A percentile compares a stretch with the other conserved stretches of the same genome.
Conservation (phyloP, 2,329 filamentous ascomycete genomes). For the Aulographum hederae region DNA sequence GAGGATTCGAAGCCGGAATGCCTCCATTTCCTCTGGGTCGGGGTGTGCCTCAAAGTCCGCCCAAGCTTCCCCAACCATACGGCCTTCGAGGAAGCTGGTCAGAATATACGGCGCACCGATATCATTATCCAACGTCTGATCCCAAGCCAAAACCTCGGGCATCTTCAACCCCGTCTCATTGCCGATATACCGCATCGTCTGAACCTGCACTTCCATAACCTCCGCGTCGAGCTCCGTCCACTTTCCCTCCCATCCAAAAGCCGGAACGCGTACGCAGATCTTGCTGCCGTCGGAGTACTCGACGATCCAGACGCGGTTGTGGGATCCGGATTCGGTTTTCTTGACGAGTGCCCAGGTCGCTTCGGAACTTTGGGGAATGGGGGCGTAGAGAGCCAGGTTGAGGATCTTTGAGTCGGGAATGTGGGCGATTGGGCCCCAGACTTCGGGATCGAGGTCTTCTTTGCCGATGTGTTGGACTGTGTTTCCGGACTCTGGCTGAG, state of each 20-base stretch:
- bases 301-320: background rate
- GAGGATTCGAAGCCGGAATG: conserved; percentile 1
- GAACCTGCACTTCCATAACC: conserved; percentile 1
- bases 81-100: conserved; percentile 1
- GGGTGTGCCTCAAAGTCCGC: background rate
- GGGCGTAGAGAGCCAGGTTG: background rate
- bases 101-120: conserved; percentile 3
- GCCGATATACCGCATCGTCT: conserved; percentile 2
- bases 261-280: background rate
- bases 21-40: background rate
- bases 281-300: background rate
- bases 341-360: background rate
- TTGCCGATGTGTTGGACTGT: no score
- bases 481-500: no score
- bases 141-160: conserved; percentile 1
- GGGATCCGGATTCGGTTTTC: background rate
- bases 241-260: background rate
- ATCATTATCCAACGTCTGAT: conserved; percentile 1
- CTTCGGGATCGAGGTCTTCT: background rate
- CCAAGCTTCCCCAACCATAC: conserved; percentile 2
- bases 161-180: conserved; percentile 2
- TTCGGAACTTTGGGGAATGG: background rate
- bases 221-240: background rate
- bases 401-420: background rate
- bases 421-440: background rate